These are phyloP conservation scores for Hygrocybe coccinea DNA, from an alignment of 768 basidiomycete species.

Conservation along the genomic window DNA sequence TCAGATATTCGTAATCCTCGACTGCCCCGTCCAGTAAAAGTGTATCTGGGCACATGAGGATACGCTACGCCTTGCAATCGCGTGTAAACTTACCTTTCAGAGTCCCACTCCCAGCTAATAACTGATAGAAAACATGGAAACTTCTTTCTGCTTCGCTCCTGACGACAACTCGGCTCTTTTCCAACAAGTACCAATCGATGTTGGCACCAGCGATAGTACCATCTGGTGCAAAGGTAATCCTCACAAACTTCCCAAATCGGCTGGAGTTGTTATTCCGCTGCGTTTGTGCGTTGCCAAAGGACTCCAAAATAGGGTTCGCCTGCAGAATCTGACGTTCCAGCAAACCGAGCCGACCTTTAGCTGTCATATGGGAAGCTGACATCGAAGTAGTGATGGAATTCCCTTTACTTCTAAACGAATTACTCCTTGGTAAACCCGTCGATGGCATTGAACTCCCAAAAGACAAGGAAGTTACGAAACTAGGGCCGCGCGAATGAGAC, in stretches of 20 bases:
- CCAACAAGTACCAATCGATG: constrained; percentile 97
- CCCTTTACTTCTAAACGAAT: constrained; percentile 51
- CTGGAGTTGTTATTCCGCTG: constrained; percentile 98
- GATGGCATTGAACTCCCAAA: constrained; percentile 54
- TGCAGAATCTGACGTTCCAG: constrained; percentile 95
- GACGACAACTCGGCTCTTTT: constrained; percentile 92
- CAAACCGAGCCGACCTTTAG: constrained; percentile 76
- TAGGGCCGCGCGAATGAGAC: constrained; percentile 65
- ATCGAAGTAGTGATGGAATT: constrained; percentile 43
- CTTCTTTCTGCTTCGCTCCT: constrained; percentile 84
- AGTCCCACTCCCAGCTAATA: constrained; percentile 69
- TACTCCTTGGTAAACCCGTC: constrained; percentile 64
- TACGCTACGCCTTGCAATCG: background rate
- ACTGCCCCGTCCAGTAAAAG: constrained; percentile 70
- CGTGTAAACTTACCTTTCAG: constrained; percentile 51
- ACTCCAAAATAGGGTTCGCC: constrained; percentile 95
- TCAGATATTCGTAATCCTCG: constrained; percentile 86
- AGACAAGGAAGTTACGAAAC: constrained; percentile 46
- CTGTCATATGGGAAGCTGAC: constrained; percentile 43
- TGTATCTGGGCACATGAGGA: constrained; percentile 42
- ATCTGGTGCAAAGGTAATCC: constrained; percentile 88
- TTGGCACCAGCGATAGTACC: constrained; percentile 97
- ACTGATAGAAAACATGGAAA: constrained; percentile 97
- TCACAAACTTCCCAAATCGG: constrained; percentile 97
- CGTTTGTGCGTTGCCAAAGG: constrained; percentile 98